A percentile compares a stretch with the other conserved stretches of the same genome.
phyloP scores from a whole-genome alignment of 768 basidiomycete genomes.

The Gymnopilus junonius region DNA sequence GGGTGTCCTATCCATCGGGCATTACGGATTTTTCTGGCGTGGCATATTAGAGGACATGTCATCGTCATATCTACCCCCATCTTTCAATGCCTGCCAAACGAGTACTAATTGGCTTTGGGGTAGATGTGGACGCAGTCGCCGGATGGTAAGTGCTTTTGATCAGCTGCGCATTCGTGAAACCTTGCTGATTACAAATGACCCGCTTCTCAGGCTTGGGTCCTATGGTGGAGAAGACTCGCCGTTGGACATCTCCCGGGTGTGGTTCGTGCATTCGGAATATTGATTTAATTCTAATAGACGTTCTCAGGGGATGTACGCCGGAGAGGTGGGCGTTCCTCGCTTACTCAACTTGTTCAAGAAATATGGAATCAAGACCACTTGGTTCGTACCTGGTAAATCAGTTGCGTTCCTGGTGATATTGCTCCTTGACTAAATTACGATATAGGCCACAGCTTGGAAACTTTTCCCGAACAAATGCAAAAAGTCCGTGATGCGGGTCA shows the following conservation, averaged over 20 bases:
- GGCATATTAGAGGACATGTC: not conserved
- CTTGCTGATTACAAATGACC: not conserved
- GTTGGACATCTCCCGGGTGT: conserved; percentile 66
- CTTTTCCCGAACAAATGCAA: conserved; percentile 73
- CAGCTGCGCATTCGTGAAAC: not conserved
- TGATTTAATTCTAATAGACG: not conserved
- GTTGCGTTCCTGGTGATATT: not conserved
- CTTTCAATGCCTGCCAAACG: conserved; percentile 53
- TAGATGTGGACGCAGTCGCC: conserved; percentile 79
- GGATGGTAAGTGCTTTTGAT: conserved; percentile 55
- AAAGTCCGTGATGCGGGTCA: conserved; percentile 74
- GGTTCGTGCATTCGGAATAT: not conserved
- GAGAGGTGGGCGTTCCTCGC: conserved; percentile 72
- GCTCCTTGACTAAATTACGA: not conserved
- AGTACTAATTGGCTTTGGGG: conserved; percentile 64
- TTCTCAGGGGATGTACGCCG: conserved; percentile 69
- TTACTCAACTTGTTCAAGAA: conserved; percentile 75
- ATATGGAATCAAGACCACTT: conserved; percentile 68
- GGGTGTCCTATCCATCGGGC: not conserved
- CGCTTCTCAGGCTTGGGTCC: conserved; percentile 60
- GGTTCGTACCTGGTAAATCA: conserved; percentile 71
- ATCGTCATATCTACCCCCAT: not conserved
- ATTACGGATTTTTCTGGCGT: not conserved
- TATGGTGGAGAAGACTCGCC: conserved; percentile 80
- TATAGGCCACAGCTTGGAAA: conserved; percentile 74